A percentile compares a stretch with the other conserved stretches of the same genome.
Evolutionary conservation across 2,329 filamentous ascomycete species (phyloP).

Genomic region (Cryphonectria parasitica): DNA sequence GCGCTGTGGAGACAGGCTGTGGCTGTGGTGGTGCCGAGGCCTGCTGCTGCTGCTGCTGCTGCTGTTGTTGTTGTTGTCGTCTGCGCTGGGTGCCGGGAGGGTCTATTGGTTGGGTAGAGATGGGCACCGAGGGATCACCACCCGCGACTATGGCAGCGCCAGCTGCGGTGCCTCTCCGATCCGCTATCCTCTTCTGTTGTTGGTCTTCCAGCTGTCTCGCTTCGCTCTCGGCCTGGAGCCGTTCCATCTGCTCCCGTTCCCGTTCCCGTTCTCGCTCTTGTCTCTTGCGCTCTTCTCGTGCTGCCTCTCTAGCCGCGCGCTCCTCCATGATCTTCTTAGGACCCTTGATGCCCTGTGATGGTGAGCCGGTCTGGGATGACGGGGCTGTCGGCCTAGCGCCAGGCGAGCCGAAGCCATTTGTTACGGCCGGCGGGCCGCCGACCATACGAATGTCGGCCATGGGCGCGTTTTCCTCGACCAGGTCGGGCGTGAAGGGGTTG

Average conservation of each 20-base stretch:
- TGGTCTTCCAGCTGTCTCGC: constrained; percentile 58
- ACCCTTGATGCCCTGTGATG: constrained; percentile 70
- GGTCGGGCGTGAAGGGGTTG: constrained; percentile 79
- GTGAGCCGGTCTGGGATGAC: constrained; percentile 57
- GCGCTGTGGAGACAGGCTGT: constrained; percentile 29
- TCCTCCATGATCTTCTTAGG: constrained; percentile 92
- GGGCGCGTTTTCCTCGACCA: constrained; percentile 83
- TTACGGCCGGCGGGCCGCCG: constrained; percentile 57
- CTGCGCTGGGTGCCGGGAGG: constrained; percentile 38
- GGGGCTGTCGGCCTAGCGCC: constrained; percentile 52
- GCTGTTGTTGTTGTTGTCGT: constrained; percentile 31
- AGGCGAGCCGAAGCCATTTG: constrained; percentile 58
- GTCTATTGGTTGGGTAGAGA: constrained; percentile 40
- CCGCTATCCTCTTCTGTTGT: constrained; percentile 59
- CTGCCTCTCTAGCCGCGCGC: constrained; percentile 75
- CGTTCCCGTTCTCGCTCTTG: constrained; percentile 70
- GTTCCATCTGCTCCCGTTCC: constrained; percentile 66
- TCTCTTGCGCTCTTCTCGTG: constrained; percentile 44
- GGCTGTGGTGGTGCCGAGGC: constrained; percentile 27
- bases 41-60: constrained; percentile 31
- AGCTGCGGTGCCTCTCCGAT: constrained; percentile 63
- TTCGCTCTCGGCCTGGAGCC: constrained; percentile 62
- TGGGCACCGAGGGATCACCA: constrained; percentile 32
- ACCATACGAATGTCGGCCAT: constrained; percentile 81
- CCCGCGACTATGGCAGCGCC: constrained; percentile 37